Conservation (phyloP, 805 yeast species). For the Saccharomycopsis oosterbeekiorum region DNA sequence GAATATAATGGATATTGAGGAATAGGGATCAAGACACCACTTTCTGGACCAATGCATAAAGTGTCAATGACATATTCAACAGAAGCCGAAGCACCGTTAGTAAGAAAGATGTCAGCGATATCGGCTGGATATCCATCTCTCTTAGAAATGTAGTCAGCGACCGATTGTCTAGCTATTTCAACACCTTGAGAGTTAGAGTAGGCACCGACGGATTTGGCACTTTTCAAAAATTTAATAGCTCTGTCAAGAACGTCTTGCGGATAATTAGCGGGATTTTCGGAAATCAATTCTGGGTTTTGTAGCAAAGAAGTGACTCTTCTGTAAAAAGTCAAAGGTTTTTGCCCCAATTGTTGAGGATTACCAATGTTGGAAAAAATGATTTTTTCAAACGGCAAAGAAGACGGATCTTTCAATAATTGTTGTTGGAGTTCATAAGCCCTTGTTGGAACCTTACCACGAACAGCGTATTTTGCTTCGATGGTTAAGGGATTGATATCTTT, state of each 20-base stretch:
- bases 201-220: constrained; percentile 84
- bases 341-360: constrained; percentile 95
- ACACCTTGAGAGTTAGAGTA: constrained; percentile 93
- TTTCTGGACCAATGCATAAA: constrained; percentile 51
- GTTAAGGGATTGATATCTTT: constrained; percentile 63
- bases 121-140: constrained; percentile 63
- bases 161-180: constrained; percentile 55
- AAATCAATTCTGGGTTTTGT: constrained; percentile 71
- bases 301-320: constrained; percentile 80
- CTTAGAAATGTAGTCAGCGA: constrained; percentile 66
- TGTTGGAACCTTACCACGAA: constrained; percentile 88
- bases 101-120: constrained; percentile 69
- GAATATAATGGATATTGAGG: constrained; percentile 98
- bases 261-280: constrained; percentile 26
- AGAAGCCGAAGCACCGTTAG: constrained; percentile 93
- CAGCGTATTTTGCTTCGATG: constrained; percentile 87
- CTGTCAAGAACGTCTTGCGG: constrained; percentile 68
- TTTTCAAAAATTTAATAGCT: constrained; percentile 49
- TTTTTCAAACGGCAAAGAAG: constrained; percentile 60
- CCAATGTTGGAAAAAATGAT: constrained; percentile 93
- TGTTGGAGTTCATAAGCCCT: constrained; percentile 77
- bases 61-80: constrained; percentile 72
- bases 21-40: constrained; percentile 87
- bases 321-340: constrained; percentile 89
- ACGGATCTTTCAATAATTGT: constrained; percentile 44